Conservation (phyloP, 768 basidiomycete genomes). For the Lyophyllum decastes region DNA sequence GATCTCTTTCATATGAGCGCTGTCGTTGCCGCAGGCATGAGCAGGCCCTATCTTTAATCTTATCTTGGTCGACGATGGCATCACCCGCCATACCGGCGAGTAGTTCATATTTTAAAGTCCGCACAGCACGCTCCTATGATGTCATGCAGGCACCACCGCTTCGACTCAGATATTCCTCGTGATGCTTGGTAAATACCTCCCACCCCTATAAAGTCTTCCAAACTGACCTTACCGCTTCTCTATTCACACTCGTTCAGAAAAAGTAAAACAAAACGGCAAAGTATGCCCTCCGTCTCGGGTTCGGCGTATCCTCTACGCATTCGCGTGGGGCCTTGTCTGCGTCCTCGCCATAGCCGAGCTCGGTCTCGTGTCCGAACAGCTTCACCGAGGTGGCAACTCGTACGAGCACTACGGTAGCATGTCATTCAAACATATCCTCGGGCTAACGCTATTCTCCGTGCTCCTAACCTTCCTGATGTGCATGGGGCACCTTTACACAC, state of each 20-base stretch:
- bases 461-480: constrained; percentile 11
- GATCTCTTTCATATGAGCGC: no score
- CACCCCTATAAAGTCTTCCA: no score
- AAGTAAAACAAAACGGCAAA: not conserved
- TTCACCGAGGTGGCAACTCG: constrained; percentile 8
- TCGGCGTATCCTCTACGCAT: constrained; percentile 1
- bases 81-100: no score
- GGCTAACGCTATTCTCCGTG: constrained; percentile 9
- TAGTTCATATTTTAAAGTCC: no score
- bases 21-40: no score
- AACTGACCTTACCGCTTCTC: not conserved
- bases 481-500: constrained; percentile 11
- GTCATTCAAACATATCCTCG: constrained; percentile 16
- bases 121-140: no score
- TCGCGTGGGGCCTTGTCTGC: constrained; percentile 2
- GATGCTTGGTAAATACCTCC: no score
- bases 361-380: constrained; percentile 12
- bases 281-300: not conserved
- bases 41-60: no score
- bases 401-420: constrained; percentile 11
- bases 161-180: no score
- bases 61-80: no score
- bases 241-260: not conserved
- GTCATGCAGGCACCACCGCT: no score
- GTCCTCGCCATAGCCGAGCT: not conserved